phyloP scores from a whole-genome alignment of 2,329 filamentous ascomycete genomes.

The Spiromastix sp. region DNA sequence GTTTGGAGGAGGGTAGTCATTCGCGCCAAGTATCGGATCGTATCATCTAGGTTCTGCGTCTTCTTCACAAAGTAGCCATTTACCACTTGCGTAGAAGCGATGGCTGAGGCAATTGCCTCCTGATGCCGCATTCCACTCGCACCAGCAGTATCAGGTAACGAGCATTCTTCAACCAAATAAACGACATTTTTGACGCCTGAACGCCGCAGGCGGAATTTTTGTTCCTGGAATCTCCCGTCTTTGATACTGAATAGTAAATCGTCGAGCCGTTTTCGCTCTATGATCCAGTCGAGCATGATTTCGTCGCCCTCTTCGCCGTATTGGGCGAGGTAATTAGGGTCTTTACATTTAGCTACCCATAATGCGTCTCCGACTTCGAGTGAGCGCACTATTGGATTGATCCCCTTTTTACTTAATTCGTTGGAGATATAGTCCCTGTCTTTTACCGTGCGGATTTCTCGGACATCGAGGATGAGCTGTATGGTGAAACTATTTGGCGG shows the following conservation, averaged over 20 bases:
- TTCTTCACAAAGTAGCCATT: slow-evolving; percentile 71
- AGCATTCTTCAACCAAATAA: slow-evolving; percentile 68
- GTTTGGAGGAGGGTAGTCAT: slow-evolving; percentile 60
- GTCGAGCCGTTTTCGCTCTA: slow-evolving; percentile 71
- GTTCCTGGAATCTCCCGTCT: slow-evolving; percentile 72
- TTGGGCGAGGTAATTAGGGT: slow-evolving; percentile 44
- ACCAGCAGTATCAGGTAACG: slow-evolving; percentile 44
- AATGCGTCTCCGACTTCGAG: slow-evolving; percentile 66
- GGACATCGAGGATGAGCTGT: slow-evolving; percentile 61
- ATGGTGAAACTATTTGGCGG: slow-evolving; percentile 59
- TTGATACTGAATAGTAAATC: slow-evolving; percentile 73
- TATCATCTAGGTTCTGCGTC: slow-evolving; percentile 66
- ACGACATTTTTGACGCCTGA: slow-evolving; percentile 67
- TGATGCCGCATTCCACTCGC: slow-evolving; percentile 41
- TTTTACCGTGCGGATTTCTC: slow-evolving; percentile 61
- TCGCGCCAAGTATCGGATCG: slow-evolving; percentile 61
- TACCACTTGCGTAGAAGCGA: slow-evolving; percentile 67
- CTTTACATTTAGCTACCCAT: slow-evolving; percentile 66
- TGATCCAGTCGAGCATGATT: slow-evolving; percentile 67
- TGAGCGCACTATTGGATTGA: slow-evolving; percentile 55
- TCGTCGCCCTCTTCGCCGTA: slow-evolving; percentile 52
- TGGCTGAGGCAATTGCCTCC: slow-evolving; percentile 60
- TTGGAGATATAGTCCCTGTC: slow-evolving; percentile 70
- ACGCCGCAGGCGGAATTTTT: slow-evolving; percentile 67
- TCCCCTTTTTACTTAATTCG: slow-evolving; percentile 56